Evolutionary conservation across 768 basidiomycete species (phyloP), one percentile per base, ranked within the genome.

Genomic region (Pleurotus giganteus): DNA sequence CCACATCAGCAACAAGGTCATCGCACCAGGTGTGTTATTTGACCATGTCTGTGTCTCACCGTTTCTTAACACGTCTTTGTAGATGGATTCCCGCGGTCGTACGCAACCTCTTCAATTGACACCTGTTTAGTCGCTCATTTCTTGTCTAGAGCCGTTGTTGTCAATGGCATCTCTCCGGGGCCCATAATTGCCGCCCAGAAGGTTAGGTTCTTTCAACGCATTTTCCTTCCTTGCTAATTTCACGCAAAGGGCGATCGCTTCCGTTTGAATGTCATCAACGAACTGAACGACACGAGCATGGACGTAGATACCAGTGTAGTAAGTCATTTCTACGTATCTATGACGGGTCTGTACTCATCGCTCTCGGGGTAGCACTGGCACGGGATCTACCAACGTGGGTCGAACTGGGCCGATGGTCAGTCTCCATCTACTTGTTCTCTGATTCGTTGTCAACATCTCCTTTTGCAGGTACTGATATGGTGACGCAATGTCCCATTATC

Each of bases 401-500:
- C 74, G 4, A 76, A 71, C 50, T 77, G 68, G 66, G 75, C 70
- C 1, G 82, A 83, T 53, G 81, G 82, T 45, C 12, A 45, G 76
- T 41, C 19, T 7, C 19, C 19, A 11, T 17, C 39, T 7, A 11
- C 39, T 11, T 17, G 12, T 41, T 7, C n/a, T 4, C 39, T 19
- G 19, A 7, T 41, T 41, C 7, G 19, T 17, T 11, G 19, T 7
- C 39, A 19, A 41, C 39, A 11, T 41, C n/a, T 17, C 7, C 19
- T 7, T 7, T 41, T 17, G 13, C 12, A 41, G 39, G 39, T 7
- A 17, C 39, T 17, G 19, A 19, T 17, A 41, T 51, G 37, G 67
- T 80, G 2, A 78, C 71, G 15, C 78, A 81, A 58, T 81, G 80
- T 58, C 79, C 80, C 1, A 78, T 80, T 32, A 58, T 68, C 1